phyloP scores from a whole-genome alignment of 352 stramenopile genomes.

The Globisporangium splendens region DNA sequence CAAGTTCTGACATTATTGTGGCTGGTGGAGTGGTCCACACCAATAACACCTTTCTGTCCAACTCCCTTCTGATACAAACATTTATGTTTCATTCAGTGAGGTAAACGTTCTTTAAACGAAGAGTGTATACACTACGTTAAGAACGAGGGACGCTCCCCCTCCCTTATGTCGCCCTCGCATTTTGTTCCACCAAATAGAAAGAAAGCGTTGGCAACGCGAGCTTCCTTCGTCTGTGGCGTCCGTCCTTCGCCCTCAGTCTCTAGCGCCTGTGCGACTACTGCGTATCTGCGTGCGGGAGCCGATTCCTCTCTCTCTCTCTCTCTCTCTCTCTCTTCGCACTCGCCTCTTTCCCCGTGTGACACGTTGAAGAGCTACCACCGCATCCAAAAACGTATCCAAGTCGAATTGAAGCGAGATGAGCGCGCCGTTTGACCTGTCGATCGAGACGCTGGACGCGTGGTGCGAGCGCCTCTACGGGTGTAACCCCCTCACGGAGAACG shows the following conservation, averaged over 20 bases:
- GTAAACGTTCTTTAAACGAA: neutral
- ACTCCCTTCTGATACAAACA: neutral
- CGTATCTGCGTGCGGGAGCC: too few species aligned
- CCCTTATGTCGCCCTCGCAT: neutral
- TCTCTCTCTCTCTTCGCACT: neutral
- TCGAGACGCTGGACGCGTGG: conserved; percentile 92
- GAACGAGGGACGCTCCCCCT: conserved; percentile 4
- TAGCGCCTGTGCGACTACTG: too few species aligned
- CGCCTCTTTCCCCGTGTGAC: too few species aligned
- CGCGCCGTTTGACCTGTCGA: conserved; percentile 69
- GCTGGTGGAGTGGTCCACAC: conserved; percentile 8
- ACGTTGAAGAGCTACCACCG: too few species aligned
- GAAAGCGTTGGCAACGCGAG: conserved; percentile 1
- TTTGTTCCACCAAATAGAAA: conserved; percentile 3
- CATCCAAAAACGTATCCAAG: conserved; percentile 1
- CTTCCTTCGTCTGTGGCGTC: neutral
- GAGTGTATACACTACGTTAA: neutral
- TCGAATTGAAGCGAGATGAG: conserved; percentile 26
- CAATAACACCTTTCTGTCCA: neutral
- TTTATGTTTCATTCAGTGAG: neutral
- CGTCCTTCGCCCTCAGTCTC: neutral
- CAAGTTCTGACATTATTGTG: neutral
- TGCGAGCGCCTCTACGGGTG: conserved; percentile 93
- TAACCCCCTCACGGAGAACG: conserved; percentile 92
- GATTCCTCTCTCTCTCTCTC: neutral